Evolutionary conservation across 225 moss, liverwort and hornwort species (phyloP), one percentile per base, ranked within the genome.

Genomic region (Lunularia cruciata): DNA sequence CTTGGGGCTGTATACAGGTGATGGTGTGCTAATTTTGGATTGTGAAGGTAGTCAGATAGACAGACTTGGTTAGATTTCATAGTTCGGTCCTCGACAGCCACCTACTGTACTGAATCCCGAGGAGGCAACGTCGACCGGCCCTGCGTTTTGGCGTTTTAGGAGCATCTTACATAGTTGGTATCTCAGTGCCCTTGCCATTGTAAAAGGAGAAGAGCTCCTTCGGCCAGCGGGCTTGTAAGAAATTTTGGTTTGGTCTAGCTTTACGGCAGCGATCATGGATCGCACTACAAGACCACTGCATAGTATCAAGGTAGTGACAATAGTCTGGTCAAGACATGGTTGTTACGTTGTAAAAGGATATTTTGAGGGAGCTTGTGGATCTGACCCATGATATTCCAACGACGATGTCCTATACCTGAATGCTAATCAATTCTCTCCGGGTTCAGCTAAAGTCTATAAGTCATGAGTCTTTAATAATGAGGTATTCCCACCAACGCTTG

Each of bases 171-270:
- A 23, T 25, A 37, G 9, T 61, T 61, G 22, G 38, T 61, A n/a
- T 38, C 6, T 40, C 39, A 40, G 61, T 25, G 39, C 61, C 39
- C 11, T 40, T 61, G 39, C 39, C 61, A 3, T 61, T 39, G 37
- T 20, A 39, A 26, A 39, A 61, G 39, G 39, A 61, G 22, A 22
- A 40, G 25, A 40, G 38, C 37, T 60, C 22, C 39, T 38, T 12
- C 61, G 38, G 61, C 61, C 39, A 39, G 39, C 61, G 61, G 61
- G 61, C 25, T 40, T 61, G 61, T 40, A 39, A 22, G 37, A 38
- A 25, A 25, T 61, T 61, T 61, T 40, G 38, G 61, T 61, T 61
- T 61, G 61, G 40, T 40, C 61, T 39, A 25, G 39, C 54, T 54
- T 3, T 54, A n/a, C 11, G 1, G 54, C 30, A 57, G 16, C 58